Evolutionary conservation across 1,139 yeast species (phyloP), one percentile per base, ranked within the genome.

Genomic region (Zygosaccharomyces sapae): DNA sequence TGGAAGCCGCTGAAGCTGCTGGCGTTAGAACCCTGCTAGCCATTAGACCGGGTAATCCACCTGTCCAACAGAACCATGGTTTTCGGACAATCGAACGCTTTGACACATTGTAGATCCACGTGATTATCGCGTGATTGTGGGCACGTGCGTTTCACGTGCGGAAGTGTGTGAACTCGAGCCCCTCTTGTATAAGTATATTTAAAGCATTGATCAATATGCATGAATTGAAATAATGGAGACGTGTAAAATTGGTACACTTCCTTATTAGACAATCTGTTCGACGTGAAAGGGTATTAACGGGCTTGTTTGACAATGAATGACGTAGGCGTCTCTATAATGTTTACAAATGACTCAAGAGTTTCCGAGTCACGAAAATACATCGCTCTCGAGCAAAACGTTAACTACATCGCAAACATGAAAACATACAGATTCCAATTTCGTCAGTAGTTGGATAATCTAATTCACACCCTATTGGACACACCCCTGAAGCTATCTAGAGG

Each of bases 41-140:
- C 2, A 72, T 76, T 20, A 77, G 95, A 56, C 87, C 88, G 0
- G 97, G 96, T 0, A 90, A 90, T 65, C 75, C 76, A 0, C 77
- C 80, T 3, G 64, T 84, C 20, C 55, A 19, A 1, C 38, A 44
- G 24, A 20, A 13, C 10, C 33, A 42, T 27, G 39, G 33, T 10
- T 46, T 45, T 18, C 35, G 30, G 12, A 29, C 42, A 7, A 40
- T 43, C 18, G 29, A 34, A 20, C 36, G 41, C 8, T 48, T 45
- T 35, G 38, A 46, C 22, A 30, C 48, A 9, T 38, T 50, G 46
- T 48, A 39, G 22, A 44, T 31, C 4, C 34, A 31, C 34, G 34
- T 31, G 34, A 13, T 2, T 2, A 30, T 30, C 12, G 9, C 18
- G 9, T 31, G 13, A 9, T 31, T 7, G 8, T 22, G 2, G 8